phyloP scores from a whole-genome alignment of 1,139 yeast genomes.

The Geotrichum phurueaensis region DNA sequence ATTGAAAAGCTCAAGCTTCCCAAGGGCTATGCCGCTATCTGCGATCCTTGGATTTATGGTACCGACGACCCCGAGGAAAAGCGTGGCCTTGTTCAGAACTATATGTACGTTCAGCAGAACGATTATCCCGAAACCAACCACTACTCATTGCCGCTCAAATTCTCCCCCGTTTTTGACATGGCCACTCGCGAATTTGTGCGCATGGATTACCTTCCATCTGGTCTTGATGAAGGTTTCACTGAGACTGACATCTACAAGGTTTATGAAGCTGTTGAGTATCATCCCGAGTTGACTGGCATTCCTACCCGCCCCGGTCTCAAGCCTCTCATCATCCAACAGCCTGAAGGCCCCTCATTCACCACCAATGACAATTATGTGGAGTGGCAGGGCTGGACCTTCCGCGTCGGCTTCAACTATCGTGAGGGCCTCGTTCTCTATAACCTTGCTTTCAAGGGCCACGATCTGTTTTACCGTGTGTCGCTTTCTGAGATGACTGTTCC shows the following conservation, averaged over 20 bases:
- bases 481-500: slow-evolving; percentile 90
- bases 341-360: slow-evolving; percentile 79
- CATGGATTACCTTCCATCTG: slow-evolving; percentile 59
- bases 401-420: slow-evolving; percentile 67
- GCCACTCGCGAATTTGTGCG: slow-evolving; percentile 54
- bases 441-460: slow-evolving; percentile 73
- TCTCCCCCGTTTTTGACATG: slow-evolving; percentile 67
- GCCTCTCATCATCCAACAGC: slow-evolving; percentile 63
- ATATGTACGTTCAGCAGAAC: slow-evolving; percentile 53
- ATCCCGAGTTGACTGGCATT: slow-evolving; percentile 28
- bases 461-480: slow-evolving; percentile 68
- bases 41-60: slow-evolving; percentile 73
- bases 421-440: slow-evolving; percentile 81
- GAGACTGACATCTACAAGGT: slow-evolving; percentile 6
- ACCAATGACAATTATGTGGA: slow-evolving; percentile 51
- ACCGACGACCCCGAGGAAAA: slow-evolving; percentile 43
- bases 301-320: slow-evolving; percentile 52
- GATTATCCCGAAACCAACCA: slow-evolving; percentile 65
- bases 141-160: slow-evolving; percentile 69
- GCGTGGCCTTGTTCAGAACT: slow-evolving; percentile 57
- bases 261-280: slow-evolving; percentile 18
- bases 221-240: slow-evolving; percentile 41
- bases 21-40: slow-evolving; percentile 38
- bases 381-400: slow-evolving; percentile 90
- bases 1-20: slow-evolving; percentile 49